Evolutionary conservation across 176 grass and related monocot species (phyloP).

Genomic region (Phyllostachys edulis): DNA sequence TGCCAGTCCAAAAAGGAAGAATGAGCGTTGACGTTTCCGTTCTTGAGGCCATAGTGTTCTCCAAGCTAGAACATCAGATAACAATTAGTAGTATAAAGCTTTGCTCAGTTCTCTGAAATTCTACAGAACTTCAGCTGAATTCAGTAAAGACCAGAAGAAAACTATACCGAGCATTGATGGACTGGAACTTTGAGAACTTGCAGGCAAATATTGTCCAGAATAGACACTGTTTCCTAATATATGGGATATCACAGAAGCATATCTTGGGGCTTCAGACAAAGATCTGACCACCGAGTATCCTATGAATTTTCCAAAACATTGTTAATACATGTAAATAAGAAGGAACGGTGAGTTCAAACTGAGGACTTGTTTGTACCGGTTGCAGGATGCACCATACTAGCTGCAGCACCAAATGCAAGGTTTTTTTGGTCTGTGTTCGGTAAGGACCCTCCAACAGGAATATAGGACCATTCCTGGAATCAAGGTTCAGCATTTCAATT

Average conservation of each 20-base stretch:
- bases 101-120: background rate
- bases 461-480: conserved; percentile 90
- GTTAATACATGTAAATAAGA: background rate
- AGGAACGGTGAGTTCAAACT: background rate
- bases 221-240: conserved; percentile 61
- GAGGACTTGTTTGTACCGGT: conserved; percentile 56
- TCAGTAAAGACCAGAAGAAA: background rate
- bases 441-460: conserved; percentile 97
- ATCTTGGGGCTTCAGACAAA: conserved; percentile 90
- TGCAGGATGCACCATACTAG: conserved; percentile 99
- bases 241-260: conserved; percentile 81
- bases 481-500: conserved; percentile 28
- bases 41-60: conserved; percentile 91
- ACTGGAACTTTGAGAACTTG: conserved; percentile 47
- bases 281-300: conserved; percentile 99
- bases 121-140: background rate
- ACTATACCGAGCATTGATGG: conserved; percentile 87
- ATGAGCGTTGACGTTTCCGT: conserved; percentile 84
- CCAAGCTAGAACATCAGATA: conserved; percentile 69
- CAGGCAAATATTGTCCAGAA: conserved; percentile 51
- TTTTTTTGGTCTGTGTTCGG: conserved; percentile 96
- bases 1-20: conserved; percentile 92
- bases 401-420: conserved; percentile 98
- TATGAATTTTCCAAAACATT: conserved; percentile 42
- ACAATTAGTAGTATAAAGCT: background rate